These are phyloP conservation scores for Phytophthora hibernalis DNA, from an alignment of 352 stramenopile genomes.

Conservation along the genomic window DNA sequence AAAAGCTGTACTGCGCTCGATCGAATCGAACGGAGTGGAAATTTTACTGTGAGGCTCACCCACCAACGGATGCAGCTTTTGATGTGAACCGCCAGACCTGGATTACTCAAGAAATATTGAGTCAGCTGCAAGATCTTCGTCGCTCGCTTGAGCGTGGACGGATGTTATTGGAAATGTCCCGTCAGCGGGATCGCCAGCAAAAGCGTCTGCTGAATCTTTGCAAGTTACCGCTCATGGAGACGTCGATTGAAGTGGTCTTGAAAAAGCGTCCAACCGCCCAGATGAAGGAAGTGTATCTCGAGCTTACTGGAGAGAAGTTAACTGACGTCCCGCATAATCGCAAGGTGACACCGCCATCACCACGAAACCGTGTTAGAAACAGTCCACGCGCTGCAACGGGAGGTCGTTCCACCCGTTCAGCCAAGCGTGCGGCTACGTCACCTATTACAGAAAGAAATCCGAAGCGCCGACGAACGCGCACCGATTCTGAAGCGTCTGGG, in stretches of 20 bases:
- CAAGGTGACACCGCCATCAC: conserved; percentile 25
- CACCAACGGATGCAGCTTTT: conserved; percentile 70
- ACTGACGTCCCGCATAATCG: conserved; percentile 53
- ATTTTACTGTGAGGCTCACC: conserved; percentile 80
- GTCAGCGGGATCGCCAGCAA: conserved; percentile 86
- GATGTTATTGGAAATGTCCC: conserved; percentile 88
- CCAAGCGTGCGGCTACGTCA: conserved; percentile 16
- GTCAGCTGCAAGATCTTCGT: conserved; percentile 77
- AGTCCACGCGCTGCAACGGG: conserved; percentile 23
- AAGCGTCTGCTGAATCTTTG: conserved; percentile 77
- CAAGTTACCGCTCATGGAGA: conserved; percentile 67
- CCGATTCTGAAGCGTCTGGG: conserved; percentile 29
- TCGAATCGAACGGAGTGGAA: conserved; percentile 74
- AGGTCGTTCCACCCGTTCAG: conserved; percentile 17
- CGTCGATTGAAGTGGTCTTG: conserved; percentile 75
- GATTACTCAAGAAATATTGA: conserved; percentile 80
- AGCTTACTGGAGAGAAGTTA: conserved; percentile 65
- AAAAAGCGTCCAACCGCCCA: conserved; percentile 71
- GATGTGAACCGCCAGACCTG: conserved; percentile 77
- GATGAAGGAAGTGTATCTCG: conserved; percentile 78
- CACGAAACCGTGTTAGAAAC: conserved; percentile 33
- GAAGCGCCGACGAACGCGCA: conserved; percentile 39
- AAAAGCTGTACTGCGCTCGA: conserved; percentile 67
- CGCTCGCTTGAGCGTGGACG: conserved; percentile 80
- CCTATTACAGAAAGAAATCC: conserved; percentile 26